A percentile compares a stretch with the other conserved stretches of the same genome.
These are phyloP conservation scores for Trametes elegans DNA, from an alignment of 768 basidiomycete genomes.

Conservation along the genomic window DNA sequence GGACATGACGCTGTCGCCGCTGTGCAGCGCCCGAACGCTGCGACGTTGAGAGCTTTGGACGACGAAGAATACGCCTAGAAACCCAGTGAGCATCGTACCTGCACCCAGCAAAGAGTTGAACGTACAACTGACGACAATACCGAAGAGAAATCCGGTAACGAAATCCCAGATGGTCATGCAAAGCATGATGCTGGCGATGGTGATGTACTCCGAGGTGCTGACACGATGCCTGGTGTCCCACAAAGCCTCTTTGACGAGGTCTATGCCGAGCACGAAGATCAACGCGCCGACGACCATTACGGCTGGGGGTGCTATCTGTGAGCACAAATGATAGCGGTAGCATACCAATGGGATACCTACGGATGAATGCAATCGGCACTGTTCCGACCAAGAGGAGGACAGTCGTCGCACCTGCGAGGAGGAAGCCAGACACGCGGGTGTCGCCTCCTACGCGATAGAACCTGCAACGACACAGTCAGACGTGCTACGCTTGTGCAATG, in stretches of 20 bases:
- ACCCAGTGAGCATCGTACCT: neutral
- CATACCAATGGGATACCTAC: slow-evolving; percentile 41
- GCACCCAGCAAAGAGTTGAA: neutral
- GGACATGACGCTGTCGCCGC: slow-evolving; percentile 82
- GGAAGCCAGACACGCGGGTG: slow-evolving; percentile 77
- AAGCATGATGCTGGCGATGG: slow-evolving; percentile 82
- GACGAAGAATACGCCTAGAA: slow-evolving; percentile 92
- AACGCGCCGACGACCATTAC: slow-evolving; percentile 89
- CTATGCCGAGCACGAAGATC: slow-evolving; percentile 92
- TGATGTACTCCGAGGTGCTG: slow-evolving; percentile 77
- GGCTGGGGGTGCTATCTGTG: slow-evolving; percentile 42
- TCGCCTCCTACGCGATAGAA: slow-evolving; percentile 95
- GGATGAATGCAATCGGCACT: slow-evolving; percentile 87
- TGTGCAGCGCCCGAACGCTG: slow-evolving; percentile 82
- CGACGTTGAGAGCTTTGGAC: slow-evolving; percentile 84
- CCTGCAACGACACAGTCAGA: slow-evolving; percentile 29
- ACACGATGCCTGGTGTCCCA: slow-evolving; percentile 95
- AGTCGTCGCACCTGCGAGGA: slow-evolving; percentile 76
- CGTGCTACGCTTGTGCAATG: slow-evolving; percentile 7
- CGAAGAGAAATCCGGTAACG: slow-evolving; percentile 89
- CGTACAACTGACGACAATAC: slow-evolving; percentile 88
- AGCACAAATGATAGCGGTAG: no score
- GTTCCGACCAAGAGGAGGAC: slow-evolving; percentile 80
- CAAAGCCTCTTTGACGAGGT: slow-evolving; percentile 91
- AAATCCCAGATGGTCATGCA: slow-evolving; percentile 96